Base-by-base conservation (phyloP, 2,329 filamentous ascomycete species). In the Hymenoscyphus fraxineus region DNA sequence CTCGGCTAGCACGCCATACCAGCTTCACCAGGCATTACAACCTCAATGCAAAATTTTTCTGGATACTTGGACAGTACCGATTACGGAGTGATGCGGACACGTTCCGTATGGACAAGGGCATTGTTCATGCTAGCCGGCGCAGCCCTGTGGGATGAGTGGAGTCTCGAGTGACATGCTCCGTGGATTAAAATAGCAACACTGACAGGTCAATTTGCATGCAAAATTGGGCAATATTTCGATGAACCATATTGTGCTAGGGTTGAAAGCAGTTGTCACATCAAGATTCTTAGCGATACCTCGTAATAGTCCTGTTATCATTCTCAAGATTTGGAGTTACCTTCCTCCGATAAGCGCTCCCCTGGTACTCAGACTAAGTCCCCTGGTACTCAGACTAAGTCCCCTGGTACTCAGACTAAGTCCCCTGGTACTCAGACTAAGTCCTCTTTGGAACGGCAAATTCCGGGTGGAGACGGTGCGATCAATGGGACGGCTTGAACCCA, bases 401-500 rank as follows among this genome's bases (percentile, higher is more conserved):
- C n/a, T 51, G n/a, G n/a, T n/a, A n/a, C n/a, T n/a, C n/a, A n/a
- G n/a, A n/a, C n/a, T n/a, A n/a, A n/a, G n/a, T 51, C 19, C 4
- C 10, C n/a, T 51, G 44, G n/a, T 51, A 27, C 44, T 22, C 19
- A n/a, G 7, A 27, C 44, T 10, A 10, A 51, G n/a, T 22, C 44
- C 10, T 51, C n/a, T 51, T 51, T 10, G n/a, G 19, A 51, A 19
- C 6, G n/a, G n/a, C 7, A 27, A 51, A 51, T 51, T 22, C 44
- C 44, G 19, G 22, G 44, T 51, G 44, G 44, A 35, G 19, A 51
- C 19, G 44, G 35, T 51, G 44, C n/a, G 44, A 22, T 51, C 44
- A 51, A 51, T 51, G 44, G 44, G 44, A 51, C 62, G 62, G 62
- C 44, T 56, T 64, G 58, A 64, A 64, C 62, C 62, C 62, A 64